Base-by-base conservation (phyloP, 805 yeast species). In the Candida alai region DNA sequence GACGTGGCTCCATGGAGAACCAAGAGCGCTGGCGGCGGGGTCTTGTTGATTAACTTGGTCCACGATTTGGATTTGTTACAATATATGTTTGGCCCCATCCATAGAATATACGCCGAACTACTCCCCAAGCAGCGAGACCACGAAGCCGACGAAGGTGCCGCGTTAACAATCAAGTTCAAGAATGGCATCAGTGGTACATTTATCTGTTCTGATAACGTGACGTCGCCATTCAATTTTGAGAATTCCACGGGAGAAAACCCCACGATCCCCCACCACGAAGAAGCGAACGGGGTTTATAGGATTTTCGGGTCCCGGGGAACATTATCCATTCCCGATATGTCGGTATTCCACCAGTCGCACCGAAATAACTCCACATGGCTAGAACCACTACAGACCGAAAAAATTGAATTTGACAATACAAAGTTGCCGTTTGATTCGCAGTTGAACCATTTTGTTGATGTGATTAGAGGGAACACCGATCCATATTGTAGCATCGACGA, bases 201-300 rank as follows among this genome's bases (percentile, higher is more conserved):
- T 39, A 48, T 62, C 13, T 60, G 66, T 37, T 49, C 63, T 20
- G 68, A 62, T 38, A 60, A 59, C 43, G 63, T 60, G 21, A 48
- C 54, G 1, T 60, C 66, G 2, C 66, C 68, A 2, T 60, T 58
- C 39, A 60, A 57, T 45, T 62, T 62, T 37, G 67, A 62, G 35
- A 43, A 52, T 12, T 63, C 64, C 6, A 62, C 68, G 2, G 68
- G 68, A 5, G 68, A 62, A 39, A 62, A 62, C 44, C 68, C 68
- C 11, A 51, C 48, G 11, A 48, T 62, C 13, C 68, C 68, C 1
- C 43, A 43, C 19, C 48, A 55, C 37, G 51, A 52, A 9, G 51
- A 42, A 10, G 43, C 54, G 7, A 43, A 51, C 27, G 68, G 69
- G 2, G 46, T 61, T 33, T 63, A 63, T 37, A 43, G 65, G 22